Evolutionary conservation across 148 eudicot genomes (phyloP).

Genomic region (Amaranthus palmeri): DNA sequence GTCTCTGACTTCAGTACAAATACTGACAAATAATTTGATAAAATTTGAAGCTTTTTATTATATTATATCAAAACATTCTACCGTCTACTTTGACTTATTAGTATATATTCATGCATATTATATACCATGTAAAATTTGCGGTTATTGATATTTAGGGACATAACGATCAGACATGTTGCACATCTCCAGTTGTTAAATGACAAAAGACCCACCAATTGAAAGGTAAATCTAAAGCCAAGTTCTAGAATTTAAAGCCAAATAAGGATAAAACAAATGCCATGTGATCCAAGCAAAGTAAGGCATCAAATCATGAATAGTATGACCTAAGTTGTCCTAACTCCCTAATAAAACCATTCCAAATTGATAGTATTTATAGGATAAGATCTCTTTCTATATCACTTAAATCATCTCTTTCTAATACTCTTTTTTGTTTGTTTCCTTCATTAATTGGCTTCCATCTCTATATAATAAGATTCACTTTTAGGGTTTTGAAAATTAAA

Average conservation of each 20-base stretch:
- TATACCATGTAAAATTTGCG: no score
- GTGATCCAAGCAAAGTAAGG: constrained; percentile 15
- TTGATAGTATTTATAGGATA: constrained; percentile 4
- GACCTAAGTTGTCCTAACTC: constrained; percentile 24
- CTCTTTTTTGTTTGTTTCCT: not conserved
- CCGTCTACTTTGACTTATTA: not conserved
- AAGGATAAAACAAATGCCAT: constrained; percentile 20
- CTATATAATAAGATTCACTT: no score
- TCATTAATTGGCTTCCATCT: not conserved
- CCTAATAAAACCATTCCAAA: constrained; percentile 9
- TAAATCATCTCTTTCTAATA: not conserved
- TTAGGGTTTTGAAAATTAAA: no score
- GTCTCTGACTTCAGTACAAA: no score
- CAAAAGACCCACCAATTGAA: not conserved
- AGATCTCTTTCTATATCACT: not conserved
- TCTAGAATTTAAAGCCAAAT: not conserved
- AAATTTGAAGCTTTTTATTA: no score
- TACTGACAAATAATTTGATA: no score
- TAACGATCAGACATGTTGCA: not conserved
- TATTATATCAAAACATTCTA: no score
- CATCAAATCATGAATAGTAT: constrained; percentile 1
- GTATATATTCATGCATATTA: no score
- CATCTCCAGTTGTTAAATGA: not conserved
- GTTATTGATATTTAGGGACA: no score
- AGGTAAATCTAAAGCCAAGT: not conserved